Conservation (phyloP, 2,329 filamentous ascomycete species). For the Diplodia corticola region DNA sequence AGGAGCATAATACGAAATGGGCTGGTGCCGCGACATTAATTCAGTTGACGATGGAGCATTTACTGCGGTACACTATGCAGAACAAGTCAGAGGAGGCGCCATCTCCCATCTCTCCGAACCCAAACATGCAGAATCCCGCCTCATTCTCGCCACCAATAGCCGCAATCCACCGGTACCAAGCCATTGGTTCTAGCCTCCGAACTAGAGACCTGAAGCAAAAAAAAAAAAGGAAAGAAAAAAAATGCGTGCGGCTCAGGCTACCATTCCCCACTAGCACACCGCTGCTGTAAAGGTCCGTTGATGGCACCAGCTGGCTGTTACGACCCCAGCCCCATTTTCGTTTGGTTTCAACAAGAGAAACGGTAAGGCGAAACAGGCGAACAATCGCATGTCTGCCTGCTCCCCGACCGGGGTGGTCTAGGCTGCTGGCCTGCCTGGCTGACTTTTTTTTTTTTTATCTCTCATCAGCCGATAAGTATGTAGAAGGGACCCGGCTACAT, state of each 20-base stretch:
- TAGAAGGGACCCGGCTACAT: background rate
- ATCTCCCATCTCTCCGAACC: background rate
- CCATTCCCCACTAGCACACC: background rate
- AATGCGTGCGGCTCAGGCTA: background rate
- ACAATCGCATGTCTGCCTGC: no score
- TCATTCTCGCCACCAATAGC: background rate
- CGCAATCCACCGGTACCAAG: background rate
- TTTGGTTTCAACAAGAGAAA: background rate
- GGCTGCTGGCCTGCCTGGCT: no score
- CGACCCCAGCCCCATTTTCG: no score
- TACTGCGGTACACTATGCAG: background rate
- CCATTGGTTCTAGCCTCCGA: background rate
- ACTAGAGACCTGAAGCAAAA: background rate
- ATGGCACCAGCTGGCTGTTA: no score
- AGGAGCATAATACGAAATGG: background rate
- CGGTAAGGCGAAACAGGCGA: no score
- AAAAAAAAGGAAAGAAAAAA: background rate
- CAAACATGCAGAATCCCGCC: background rate
- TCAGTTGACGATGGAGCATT: background rate
- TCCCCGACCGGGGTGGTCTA: no score
- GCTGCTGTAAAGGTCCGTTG: background rate
- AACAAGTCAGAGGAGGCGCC: background rate
- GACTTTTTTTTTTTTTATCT: no score
- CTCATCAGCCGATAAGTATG: no score
- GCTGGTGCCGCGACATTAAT: no score